Evolutionary conservation across 805 yeast species (phyloP).

Genomic region (Myxozyma melibiosi): DNA sequence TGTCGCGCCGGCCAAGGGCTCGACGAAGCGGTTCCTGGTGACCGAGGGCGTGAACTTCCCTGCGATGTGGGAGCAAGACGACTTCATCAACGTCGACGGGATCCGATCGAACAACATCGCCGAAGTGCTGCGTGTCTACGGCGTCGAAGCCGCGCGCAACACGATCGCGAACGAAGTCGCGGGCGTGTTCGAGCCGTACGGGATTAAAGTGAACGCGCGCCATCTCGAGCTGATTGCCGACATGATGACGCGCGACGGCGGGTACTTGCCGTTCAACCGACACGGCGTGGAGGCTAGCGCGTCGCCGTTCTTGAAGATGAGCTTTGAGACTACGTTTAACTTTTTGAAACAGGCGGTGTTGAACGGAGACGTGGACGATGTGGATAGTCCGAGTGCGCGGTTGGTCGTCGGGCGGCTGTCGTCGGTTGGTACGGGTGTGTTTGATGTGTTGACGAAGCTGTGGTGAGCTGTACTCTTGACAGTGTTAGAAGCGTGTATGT

Average conservation of each 20-base stretch:
- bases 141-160: conserved; percentile 98
- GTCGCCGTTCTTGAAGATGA: conserved; percentile 97
- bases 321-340: conserved; percentile 97
- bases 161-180: conserved; percentile 95
- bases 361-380: conserved; percentile 83
- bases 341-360: conserved; percentile 95
- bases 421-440: conserved; percentile 94
- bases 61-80: conserved; percentile 98
- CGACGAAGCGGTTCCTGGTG: conserved; percentile 62
- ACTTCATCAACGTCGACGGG: conserved; percentile 84
- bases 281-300: conserved; percentile 97
- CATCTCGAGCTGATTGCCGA: conserved; percentile 97
- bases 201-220: conserved; percentile 87
- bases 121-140: conserved; percentile 86
- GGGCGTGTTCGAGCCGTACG: conserved; percentile 94
- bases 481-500: background rate
- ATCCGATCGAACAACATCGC: conserved; percentile 91
- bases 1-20: conserved; percentile 24
- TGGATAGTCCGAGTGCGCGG: conserved; percentile 90
- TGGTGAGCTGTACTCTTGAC: background rate
- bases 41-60: conserved; percentile 98
- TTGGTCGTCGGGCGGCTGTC: conserved; percentile 89
- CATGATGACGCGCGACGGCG: conserved; percentile 99
- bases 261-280: conserved; percentile 94
- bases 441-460: conserved; percentile 58